Conservation (phyloP, 2,329 filamentous ascomycete genomes). For the Tolypocladium ovalisporum region DNA sequence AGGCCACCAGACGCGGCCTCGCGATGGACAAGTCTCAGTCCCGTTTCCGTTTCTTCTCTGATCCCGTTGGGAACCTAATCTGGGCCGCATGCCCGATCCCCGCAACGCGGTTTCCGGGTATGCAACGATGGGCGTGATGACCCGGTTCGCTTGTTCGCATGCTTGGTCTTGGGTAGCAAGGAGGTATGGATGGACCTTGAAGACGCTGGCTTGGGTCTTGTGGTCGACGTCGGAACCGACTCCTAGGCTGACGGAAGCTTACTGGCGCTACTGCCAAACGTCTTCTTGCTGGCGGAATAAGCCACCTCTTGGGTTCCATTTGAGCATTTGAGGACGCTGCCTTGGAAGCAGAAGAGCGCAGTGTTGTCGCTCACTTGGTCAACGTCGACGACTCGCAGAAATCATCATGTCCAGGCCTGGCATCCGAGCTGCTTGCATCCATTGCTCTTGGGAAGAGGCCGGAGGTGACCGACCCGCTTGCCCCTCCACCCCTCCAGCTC, state of each 20-base stretch:
- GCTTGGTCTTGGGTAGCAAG: neutral
- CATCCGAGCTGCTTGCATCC: neutral
- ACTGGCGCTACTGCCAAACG: neutral
- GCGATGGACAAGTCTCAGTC: neutral
- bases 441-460: neutral
- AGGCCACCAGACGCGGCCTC: neutral
- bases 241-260: neutral
- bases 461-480: neutral
- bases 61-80: neutral
- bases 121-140: neutral
- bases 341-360: neutral
- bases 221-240: neutral
- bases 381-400: neutral
- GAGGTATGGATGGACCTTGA: neutral
- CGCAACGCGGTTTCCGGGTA: neutral
- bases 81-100: neutral
- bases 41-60: neutral
- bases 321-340: too few relatives aligned
- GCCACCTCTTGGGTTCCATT: neutral
- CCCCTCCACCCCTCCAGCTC: constrained; percentile 1
- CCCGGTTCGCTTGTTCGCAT: neutral
- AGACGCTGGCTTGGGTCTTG: neutral
- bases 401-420: neutral
- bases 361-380: too few relatives aligned
- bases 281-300: neutral